Percentiles rank a stretch among this genome's conserved stretches.
Evolutionary conservation across 768 basidiomycete species (phyloP).

Genomic region (Thelephora aurantiotincta): DNA sequence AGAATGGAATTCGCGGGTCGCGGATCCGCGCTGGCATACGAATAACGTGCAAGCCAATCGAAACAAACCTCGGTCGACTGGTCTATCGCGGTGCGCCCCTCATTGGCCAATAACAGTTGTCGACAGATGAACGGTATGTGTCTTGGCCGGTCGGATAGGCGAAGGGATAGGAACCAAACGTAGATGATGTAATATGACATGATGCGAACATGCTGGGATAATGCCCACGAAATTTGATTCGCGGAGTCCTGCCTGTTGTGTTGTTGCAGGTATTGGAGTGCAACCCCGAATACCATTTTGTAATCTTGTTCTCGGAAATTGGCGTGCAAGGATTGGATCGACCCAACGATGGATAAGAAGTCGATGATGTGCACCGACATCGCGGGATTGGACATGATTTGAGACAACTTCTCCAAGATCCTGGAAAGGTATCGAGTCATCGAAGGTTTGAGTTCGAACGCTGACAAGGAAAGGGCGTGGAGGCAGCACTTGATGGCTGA

Average conservation of each 20-base stretch:
- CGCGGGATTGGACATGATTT: conserved; percentile 88
- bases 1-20: conserved; percentile 71
- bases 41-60: conserved; percentile 92
- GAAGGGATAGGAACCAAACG: conserved; percentile 86
- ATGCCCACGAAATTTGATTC: conserved; percentile 61
- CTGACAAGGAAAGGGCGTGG: conserved; percentile 75
- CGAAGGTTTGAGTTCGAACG: conserved; percentile 75
- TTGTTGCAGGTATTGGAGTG: conserved; percentile 83
- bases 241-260: conserved; percentile 57
- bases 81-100: conserved; percentile 58
- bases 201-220: conserved; percentile 83
- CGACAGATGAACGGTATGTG: conserved; percentile 80
- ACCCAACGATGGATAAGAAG: conserved; percentile 78
- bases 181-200: conserved; percentile 87
- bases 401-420: conserved; percentile 77
- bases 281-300: conserved; percentile 89
- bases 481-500: conserved; percentile 80
- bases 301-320: conserved; percentile 89
- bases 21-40: conserved; percentile 89
- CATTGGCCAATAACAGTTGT: conserved; percentile 77
- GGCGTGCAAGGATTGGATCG: conserved; percentile 61
- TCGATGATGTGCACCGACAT: conserved; percentile 96
- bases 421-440: conserved; percentile 67
- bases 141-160: conserved; percentile 63
- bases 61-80: conserved; percentile 93